Evolutionary conservation across 176 grass and related monocot genomes (phyloP), one percentile per base, ranked within the genome.

Genomic region (Musa troglodytarum): DNA sequence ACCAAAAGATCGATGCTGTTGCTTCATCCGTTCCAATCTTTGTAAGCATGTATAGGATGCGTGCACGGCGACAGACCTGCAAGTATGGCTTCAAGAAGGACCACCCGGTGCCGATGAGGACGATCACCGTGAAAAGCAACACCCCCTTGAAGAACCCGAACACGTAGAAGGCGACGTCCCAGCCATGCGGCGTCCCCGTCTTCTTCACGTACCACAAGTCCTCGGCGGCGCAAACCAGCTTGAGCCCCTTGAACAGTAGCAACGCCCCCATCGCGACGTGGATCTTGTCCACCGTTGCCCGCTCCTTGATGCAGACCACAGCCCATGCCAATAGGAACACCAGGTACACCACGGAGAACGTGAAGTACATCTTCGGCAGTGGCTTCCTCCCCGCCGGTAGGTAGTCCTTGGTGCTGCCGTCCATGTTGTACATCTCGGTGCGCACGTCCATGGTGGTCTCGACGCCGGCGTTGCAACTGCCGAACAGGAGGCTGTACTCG

Each of bases 61-160:
- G 34, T 43, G 34, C 0, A 43, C 34, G 34, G 34, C 34, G 34
- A 43, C 34, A 63, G 21, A 79, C 88, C 87, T 91, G 89, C 50
- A 92, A 83, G 50, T 83, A 92, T 0, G 89, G 89, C 67, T 92
- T 88, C 1, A 88, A 7, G 83, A 88, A 92, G 43, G 89, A 92
- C 86, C 89, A 92, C 19, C 89, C 86, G 53, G 89, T 92, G 83
- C 89, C 89, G 55, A 92, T 77, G 81, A 92, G 89, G 2, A 88
- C 83, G 62, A 88, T 86, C 58, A 92, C 75, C 7, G 89, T 88
- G 78, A 92, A 88, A 65, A 92, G 86, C 0, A 88, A 77, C 49
- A 92, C 62, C 71, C 86, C 83, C 83, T 92, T 92, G 83, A 88
- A 81, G 81, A 92, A 92, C 4, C 86, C 86, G 50, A 86, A 92